Evolutionary conservation across 2,329 filamentous ascomycete species (phyloP).

Genomic region (Aspergillus hortae): DNA sequence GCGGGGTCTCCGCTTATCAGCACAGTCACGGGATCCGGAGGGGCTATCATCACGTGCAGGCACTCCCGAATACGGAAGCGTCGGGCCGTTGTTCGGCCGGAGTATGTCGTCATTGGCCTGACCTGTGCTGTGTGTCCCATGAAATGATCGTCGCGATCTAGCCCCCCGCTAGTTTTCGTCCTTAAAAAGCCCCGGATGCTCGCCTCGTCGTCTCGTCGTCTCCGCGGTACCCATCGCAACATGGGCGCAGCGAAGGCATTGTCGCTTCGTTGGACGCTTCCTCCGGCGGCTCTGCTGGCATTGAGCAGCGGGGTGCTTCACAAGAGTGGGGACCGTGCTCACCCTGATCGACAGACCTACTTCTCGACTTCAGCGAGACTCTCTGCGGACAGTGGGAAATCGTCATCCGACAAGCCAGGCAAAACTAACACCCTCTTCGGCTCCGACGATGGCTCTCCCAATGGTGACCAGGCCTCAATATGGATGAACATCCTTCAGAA

Average conservation of each 20-base stretch:
- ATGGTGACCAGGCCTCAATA: constrained; percentile 32
- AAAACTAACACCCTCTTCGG: neutral
- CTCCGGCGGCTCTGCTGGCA: constrained; percentile 30
- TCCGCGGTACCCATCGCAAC: constrained; percentile 21
- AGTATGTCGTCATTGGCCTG: constrained; percentile 23
- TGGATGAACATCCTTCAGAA: constrained; percentile 52
- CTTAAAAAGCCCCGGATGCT: constrained; percentile 19
- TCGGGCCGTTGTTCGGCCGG: too few species aligned
- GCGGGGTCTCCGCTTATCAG: constrained; percentile 34
- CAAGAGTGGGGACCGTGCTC: constrained; percentile 23
- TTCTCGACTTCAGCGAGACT: constrained; percentile 21
- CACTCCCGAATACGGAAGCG: too few species aligned
- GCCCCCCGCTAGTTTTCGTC: constrained; percentile 8
- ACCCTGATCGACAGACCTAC: constrained; percentile 18
- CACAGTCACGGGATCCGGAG: constrained; percentile 31
- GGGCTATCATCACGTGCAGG: constrained; percentile 22
- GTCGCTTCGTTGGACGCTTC: constrained; percentile 34
- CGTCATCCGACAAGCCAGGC: neutral
- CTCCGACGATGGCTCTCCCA: constrained; percentile 4
- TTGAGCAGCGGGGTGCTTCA: constrained; percentile 24
- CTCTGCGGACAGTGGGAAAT: constrained; percentile 10
- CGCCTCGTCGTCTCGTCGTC: constrained; percentile 10
- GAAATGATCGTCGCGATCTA: constrained; percentile 14
- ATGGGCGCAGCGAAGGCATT: constrained; percentile 34
- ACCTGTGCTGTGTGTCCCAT: neutral